Conservation (phyloP, 225 moss, liverwort and hornwort species). For the Asterella californica region DNA sequence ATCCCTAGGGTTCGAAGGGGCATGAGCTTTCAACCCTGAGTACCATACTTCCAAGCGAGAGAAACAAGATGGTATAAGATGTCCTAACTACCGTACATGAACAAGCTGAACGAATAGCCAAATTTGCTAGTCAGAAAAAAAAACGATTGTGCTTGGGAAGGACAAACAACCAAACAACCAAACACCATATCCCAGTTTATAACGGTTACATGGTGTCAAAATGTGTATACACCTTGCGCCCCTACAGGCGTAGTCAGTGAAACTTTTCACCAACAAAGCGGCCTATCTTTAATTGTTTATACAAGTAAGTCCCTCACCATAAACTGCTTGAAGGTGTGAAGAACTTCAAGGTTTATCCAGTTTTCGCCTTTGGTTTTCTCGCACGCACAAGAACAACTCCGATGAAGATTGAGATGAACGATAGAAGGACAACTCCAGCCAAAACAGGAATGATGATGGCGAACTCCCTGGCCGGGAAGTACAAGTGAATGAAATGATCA, state of each 20-base stretch:
- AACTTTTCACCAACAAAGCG: background rate
- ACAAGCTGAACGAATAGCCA: too few species aligned
- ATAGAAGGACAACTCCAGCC: constrained; percentile 67
- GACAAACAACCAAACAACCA: too few species aligned
- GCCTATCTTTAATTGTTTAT: background rate
- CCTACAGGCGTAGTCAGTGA: background rate
- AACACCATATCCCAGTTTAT: background rate
- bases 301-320: constrained; percentile 8
- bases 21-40: too few species aligned
- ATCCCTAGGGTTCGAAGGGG: too few species aligned
- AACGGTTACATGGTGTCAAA: background rate
- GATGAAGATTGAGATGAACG: constrained; percentile 68
- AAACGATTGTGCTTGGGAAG: too few species aligned
- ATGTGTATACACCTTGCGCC: background rate
- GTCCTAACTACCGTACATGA: too few species aligned
- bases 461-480: constrained; percentile 89
- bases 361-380: constrained; percentile 51
- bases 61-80: too few species aligned
- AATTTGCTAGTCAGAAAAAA: too few species aligned
- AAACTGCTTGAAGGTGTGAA: background rate
- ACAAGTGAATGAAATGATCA: constrained; percentile 92
- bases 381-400: constrained; percentile 69
- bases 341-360: background rate
- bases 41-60: too few species aligned
- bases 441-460: constrained; percentile 93